Conservation (phyloP, 495 filamentous ascomycete genomes). For the Penicillium canariense region DNA sequence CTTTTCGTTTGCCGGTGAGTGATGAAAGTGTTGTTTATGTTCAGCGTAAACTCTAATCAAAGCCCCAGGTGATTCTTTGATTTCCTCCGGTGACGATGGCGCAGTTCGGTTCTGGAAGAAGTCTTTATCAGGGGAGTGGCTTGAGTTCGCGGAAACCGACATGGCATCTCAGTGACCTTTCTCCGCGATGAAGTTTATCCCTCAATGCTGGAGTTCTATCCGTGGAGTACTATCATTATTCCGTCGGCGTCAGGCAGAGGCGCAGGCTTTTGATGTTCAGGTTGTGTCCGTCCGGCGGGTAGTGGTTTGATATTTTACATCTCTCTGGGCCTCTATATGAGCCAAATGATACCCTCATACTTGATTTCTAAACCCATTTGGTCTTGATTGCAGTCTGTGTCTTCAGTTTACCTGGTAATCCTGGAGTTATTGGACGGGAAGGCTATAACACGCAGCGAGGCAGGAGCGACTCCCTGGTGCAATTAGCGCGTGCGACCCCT, state of each 20-base stretch:
- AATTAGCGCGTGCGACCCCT: background rate
- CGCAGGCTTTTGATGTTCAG: too few species aligned
- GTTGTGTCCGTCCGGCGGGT: background rate
- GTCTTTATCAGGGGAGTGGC: conserved; percentile 45
- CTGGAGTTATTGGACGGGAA: background rate
- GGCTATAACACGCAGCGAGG: background rate
- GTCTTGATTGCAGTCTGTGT: background rate
- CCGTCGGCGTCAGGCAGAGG: too few species aligned
- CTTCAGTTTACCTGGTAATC: background rate
- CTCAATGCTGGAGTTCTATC: background rate
- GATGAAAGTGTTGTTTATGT: background rate
- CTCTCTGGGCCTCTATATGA: background rate
- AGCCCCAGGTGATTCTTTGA: conserved; percentile 44
- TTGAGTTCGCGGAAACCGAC: conserved; percentile 51
- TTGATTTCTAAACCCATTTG: background rate
- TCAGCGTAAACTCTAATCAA: conserved; percentile 2
- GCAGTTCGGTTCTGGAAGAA: conserved; percentile 53
- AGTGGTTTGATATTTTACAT: background rate
- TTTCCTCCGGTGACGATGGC: conserved; percentile 51
- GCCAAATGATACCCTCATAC: conserved; percentile 26
- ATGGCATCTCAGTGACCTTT: conserved; percentile 35
- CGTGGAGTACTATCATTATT: background rate
- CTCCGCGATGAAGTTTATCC: background rate
- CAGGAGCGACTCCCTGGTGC: background rate
- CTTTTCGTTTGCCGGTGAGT: conserved; percentile 47